Conservation (phyloP, 306 rosid species). For the Begonia fuchsioides region DNA sequence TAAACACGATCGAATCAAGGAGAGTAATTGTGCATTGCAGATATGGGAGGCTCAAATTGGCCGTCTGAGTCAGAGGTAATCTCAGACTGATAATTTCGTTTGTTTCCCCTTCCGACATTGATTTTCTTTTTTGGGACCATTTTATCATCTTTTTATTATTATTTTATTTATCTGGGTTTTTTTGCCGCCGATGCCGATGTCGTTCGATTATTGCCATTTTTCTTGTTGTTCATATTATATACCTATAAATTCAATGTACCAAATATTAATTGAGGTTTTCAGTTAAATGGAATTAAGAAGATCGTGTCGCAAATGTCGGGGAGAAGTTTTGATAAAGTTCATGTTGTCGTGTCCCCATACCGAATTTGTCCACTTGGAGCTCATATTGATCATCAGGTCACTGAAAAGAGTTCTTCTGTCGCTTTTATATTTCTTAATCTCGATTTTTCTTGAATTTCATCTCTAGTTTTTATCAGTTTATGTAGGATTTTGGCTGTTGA, state of each 20-base stretch:
- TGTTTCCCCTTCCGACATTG: no score
- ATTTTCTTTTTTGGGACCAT: no score
- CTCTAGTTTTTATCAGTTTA: no score
- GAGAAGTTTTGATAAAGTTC: conserved; percentile 39
- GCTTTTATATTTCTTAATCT: background rate
- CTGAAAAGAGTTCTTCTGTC: background rate
- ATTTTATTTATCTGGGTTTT: no score
- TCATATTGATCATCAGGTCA: conserved; percentile 95
- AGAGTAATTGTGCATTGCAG: background rate
- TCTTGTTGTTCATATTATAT: background rate
- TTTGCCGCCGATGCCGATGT: background rate
- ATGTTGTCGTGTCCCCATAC: conserved; percentile 73
- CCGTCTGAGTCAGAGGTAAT: conserved; percentile 63
- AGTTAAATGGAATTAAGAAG: conserved; percentile 42
- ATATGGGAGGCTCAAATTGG: conserved; percentile 45
- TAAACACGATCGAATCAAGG: background rate
- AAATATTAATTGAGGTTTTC: conserved; percentile 10
- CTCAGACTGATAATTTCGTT: no score
- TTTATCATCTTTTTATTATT: no score
- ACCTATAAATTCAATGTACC: conserved; percentile 3
- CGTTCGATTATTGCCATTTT: background rate
- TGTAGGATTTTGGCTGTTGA: conserved; percentile 3
- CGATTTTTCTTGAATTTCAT: no score
- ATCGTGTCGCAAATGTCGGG: conserved; percentile 47
- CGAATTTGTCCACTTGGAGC: conserved; percentile 97